A percentile compares a stretch with the other conserved stretches of the same genome.
These are phyloP conservation scores for Fusarium nurragi DNA, from an alignment of 2,329 filamentous ascomycete genomes.

Conservation along the genomic window DNA sequence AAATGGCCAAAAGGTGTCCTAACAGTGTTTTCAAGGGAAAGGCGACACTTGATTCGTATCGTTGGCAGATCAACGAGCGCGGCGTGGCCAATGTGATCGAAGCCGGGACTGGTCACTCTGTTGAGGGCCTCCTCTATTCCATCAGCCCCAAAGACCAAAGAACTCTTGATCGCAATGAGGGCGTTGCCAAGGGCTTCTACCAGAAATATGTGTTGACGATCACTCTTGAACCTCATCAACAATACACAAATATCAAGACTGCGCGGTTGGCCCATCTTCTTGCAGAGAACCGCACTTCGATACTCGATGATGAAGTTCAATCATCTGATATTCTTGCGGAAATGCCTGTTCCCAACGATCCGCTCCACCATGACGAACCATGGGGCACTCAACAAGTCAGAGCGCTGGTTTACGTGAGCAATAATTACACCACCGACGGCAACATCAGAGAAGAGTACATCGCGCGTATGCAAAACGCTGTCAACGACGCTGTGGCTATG, in stretches of 20 bases:
- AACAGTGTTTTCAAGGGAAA: conserved; percentile 11
- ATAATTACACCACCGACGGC: not conserved
- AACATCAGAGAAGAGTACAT: conserved; percentile 6
- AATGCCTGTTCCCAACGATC: not conserved
- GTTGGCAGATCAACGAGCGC: conserved; percentile 10
- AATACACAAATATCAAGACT: conserved; percentile 1
- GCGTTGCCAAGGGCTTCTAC: not conserved
- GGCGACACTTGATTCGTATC: not conserved
- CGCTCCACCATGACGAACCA: not conserved
- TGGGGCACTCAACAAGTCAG: not conserved
- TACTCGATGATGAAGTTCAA: not conserved
- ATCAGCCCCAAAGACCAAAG: not conserved
- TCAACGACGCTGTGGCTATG: not conserved
- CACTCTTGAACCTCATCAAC: not conserved
- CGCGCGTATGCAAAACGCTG: not conserved
- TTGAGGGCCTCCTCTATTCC: conserved; percentile 5
- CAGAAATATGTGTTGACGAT: not conserved
- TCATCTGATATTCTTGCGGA: not conserved
- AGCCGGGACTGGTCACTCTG: not conserved
- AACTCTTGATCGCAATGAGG: conserved; percentile 1
- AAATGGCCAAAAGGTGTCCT: conserved; percentile 11
- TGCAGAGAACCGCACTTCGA: not conserved
- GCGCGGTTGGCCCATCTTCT: not conserved
- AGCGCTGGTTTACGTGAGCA: conserved; percentile 3
- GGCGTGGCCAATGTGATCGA: conserved; percentile 1